These are phyloP conservation scores for Tricholoma bakamatsutake DNA, from an alignment of 768 basidiomycete genomes.

Conservation along the genomic window DNA sequence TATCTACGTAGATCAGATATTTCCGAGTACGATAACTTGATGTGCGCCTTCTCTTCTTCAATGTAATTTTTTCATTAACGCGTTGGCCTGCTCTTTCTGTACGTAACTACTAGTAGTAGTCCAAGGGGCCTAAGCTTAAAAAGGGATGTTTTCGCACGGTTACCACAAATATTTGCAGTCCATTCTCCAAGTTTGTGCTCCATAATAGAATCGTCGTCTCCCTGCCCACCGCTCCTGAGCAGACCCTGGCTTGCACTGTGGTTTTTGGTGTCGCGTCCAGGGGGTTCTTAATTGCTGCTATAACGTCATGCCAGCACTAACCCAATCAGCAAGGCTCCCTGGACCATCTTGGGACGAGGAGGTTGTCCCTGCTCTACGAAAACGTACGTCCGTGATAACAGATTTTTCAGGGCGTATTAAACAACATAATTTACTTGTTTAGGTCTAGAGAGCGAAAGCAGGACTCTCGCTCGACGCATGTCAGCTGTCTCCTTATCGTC, in stretches of 20 bases:
- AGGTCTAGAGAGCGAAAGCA: constrained; percentile 81
- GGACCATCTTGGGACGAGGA: constrained; percentile 74
- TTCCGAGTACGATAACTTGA: background rate
- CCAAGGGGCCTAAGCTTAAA: too few species aligned
- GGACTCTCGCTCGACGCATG: constrained; percentile 69
- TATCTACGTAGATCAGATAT: too few species aligned
- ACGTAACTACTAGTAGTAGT: background rate
- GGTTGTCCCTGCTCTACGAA: constrained; percentile 75
- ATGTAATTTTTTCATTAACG: background rate
- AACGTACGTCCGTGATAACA: constrained; percentile 45
- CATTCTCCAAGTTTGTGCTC: background rate
- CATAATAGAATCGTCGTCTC: background rate
- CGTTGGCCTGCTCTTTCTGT: background rate
- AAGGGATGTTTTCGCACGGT: background rate
- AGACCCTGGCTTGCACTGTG: background rate
- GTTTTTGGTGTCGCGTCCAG: background rate
- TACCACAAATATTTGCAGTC: constrained; percentile 2
- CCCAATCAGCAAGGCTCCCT: constrained; percentile 35
- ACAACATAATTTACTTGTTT: constrained; percentile 9
- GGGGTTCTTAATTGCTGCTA: background rate
- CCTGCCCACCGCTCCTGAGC: background rate
- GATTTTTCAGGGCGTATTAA: constrained; percentile 3
- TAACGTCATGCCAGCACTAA: constrained; percentile 24
- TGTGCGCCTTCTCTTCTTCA: background rate
- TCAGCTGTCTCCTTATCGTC: constrained; percentile 64